Percentiles rank a stretch among this genome's conserved stretches.
These are phyloP conservation scores for Camelina sativa DNA, from an alignment of 345 rosid species.

Conservation along the genomic window DNA sequence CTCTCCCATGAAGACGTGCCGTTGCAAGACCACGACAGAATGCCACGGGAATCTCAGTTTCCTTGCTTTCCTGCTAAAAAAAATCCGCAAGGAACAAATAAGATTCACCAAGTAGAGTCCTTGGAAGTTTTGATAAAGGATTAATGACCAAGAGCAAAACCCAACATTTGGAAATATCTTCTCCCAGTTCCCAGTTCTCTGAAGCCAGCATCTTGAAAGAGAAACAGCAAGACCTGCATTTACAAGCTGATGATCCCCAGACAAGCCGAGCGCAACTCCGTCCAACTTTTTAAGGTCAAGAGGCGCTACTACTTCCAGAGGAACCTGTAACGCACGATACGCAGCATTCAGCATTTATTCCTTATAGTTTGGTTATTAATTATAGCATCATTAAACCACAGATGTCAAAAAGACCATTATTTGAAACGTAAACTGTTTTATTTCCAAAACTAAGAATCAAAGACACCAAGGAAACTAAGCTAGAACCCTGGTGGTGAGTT, in stretches of 20 bases:
- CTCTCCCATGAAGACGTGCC: slow-evolving; percentile 82
- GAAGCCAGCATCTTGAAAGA: slow-evolving; percentile 84
- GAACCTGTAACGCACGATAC: slow-evolving; percentile 58
- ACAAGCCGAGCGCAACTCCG: slow-evolving; percentile 65
- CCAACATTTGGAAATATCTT: slow-evolving; percentile 57
- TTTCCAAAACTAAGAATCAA: slow-evolving; percentile 12
- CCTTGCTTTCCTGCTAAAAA: slow-evolving; percentile 47
- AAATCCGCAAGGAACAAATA: slow-evolving; percentile 10
- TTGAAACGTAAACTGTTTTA: not conserved
- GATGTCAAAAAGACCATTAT: slow-evolving; percentile 3
- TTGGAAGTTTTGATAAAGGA: slow-evolving; percentile 19
- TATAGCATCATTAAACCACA: slow-evolving; percentile 7
- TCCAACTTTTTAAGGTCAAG: slow-evolving; percentile 55
- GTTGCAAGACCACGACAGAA: slow-evolving; percentile 84
- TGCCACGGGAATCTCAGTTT: slow-evolving; percentile 56
- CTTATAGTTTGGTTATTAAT: slow-evolving; percentile 1
- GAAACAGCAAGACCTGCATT: slow-evolving; percentile 94
- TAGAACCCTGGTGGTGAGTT: slow-evolving; percentile 5
- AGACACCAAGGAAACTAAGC: slow-evolving; percentile 12
- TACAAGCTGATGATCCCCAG: slow-evolving; percentile 83
- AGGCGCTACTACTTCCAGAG: slow-evolving; percentile 66
- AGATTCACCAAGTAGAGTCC: slow-evolving; percentile 7
- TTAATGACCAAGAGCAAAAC: slow-evolving; percentile 26
- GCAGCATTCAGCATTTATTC: slow-evolving; percentile 23
- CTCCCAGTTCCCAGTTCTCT: slow-evolving; percentile 72